Evolutionary conservation across 192 early-diverging fungal species (phyloP), one percentile per base, ranked within the genome.

Genomic region (Chytriomyces sp.): DNA sequence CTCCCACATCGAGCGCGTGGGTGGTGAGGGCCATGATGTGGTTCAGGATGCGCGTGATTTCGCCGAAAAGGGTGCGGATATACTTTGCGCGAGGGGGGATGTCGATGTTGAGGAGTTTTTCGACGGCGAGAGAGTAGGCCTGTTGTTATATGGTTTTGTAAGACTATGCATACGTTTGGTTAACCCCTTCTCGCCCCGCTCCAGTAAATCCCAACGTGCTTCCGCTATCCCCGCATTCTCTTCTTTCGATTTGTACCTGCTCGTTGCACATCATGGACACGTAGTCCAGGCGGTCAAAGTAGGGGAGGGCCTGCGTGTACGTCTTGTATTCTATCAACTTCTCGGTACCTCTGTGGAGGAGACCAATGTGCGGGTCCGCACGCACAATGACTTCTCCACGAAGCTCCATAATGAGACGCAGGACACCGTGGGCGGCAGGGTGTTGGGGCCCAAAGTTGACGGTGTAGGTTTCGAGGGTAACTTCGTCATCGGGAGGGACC

Each of bases 371-470:
- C 32, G 97, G 97, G 82, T 99, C 97, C 10, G 94, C 93, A 54
- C 94, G 87, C 14, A 95, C 77, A 57, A 99, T 91, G 67, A 92
- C 86, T 78, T 98, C 95, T 38, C 95, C 97, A 64, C 91, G 85
- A 59, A 99, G 83, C 78, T 98, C 96, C 69, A 97, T 75, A 80
- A 99, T 95, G 77, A 99, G 76, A 64, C 95, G 92, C 77, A 94
- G 80, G 67, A 97, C 93, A 39, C 92, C 93, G 91, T 99, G 97
- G 44, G 97, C 97, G 34, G 97, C 97, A 25, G 97, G 97, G 84
- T 99, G 97, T 84, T 99, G 97, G 28, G 97, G 97, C 37, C 97
- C 97, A 85, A 99, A 99, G 86, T 99, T 99, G 82, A 99, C 88
- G 41, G 97, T 99, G 84, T 92, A 99, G 52, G 88, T 89, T 74